Evolutionary conservation across 768 basidiomycete genomes (phyloP).

Genomic region (Boletus rubescentipes): DNA sequence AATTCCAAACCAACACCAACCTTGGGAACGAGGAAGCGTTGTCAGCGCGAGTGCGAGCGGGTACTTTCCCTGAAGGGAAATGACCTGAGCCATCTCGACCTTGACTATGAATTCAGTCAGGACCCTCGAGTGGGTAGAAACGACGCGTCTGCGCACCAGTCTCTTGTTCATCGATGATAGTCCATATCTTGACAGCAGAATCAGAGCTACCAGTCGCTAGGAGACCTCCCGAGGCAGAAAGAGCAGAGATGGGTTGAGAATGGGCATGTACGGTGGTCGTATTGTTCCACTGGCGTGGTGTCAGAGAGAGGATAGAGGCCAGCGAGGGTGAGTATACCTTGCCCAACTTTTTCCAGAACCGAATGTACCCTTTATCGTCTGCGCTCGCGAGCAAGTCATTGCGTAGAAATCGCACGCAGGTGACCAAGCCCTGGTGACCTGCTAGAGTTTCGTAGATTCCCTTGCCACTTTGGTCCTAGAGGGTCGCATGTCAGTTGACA

Average conservation of each 20-base stretch:
- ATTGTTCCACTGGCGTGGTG: slow-evolving; percentile 54
- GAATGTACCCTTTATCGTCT: slow-evolving; percentile 71
- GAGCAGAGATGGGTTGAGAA: slow-evolving; percentile 62
- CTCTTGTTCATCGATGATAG: slow-evolving; percentile 31
- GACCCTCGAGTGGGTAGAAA: slow-evolving; percentile 1
- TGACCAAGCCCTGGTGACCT: slow-evolving; percentile 72
- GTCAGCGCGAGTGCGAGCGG: slow-evolving; percentile 69
- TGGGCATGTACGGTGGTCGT: slow-evolving; percentile 56
- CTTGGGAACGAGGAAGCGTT: slow-evolving; percentile 63
- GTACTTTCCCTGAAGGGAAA: slow-evolving; percentile 67
- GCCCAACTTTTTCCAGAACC: slow-evolving; percentile 54
- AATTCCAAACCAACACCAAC: slow-evolving; percentile 39
- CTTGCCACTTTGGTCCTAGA: slow-evolving; percentile 46
- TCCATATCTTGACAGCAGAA: slow-evolving; percentile 75
- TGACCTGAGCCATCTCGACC: slow-evolving; percentile 50
- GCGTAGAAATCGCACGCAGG: slow-evolving; percentile 68
- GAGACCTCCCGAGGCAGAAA: slow-evolving; percentile 49
- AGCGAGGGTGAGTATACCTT: slow-evolving; percentile 15
- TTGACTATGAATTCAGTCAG: slow-evolving; percentile 29
- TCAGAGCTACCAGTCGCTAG: slow-evolving; percentile 85
- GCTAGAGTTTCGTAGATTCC: slow-evolving; percentile 71
- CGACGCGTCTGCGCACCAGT: slow-evolving; percentile 24
- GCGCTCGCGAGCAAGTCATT: slow-evolving; percentile 59
- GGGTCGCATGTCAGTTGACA: slow-evolving; percentile 5
- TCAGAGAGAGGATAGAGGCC: slow-evolving; percentile 12